phyloP scores from a whole-genome alignment of 352 stramenopile species.

The Phytophthora nicotianae region DNA sequence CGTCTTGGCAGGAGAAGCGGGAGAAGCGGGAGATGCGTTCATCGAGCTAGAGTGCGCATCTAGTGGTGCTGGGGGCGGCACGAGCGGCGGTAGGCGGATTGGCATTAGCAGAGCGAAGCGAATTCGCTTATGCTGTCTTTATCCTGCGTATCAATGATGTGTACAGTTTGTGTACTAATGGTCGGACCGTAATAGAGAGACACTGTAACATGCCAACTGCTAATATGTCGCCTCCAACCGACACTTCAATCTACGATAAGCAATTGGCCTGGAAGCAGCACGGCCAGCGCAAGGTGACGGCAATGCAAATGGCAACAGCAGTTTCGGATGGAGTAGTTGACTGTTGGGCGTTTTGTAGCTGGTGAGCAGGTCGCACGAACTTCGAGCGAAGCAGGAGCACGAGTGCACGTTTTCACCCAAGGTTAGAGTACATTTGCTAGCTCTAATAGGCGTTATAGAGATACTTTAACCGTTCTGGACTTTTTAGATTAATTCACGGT shows the following conservation, averaged over 20 bases:
- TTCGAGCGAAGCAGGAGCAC: conserved; percentile 43
- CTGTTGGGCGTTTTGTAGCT: conserved; percentile 26
- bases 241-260: conserved; percentile 60
- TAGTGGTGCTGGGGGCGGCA: conserved; percentile 6
- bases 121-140: not conserved
- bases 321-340: not conserved
- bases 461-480: not conserved
- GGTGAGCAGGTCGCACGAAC: conserved; percentile 48
- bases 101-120: not conserved
- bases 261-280: conserved; percentile 64
- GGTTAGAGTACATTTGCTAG: conserved; percentile 19
- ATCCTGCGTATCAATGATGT: not conserved
- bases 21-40: conserved; percentile 1
- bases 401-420: conserved; percentile 72
- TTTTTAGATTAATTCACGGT: conserved; percentile 19
- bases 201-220: not conserved
- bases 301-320: not conserved
- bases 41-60: not conserved
- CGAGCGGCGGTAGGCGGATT: conserved; percentile 8
- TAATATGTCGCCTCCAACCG: conserved; percentile 8
- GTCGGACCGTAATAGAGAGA: conserved; percentile 7
- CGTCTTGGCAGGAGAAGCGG: not conserved
- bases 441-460: too few relatives aligned
- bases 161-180: not conserved
- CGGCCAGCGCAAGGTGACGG: conserved; percentile 52